Evolutionary conservation across 2,329 filamentous ascomycete species (phyloP).

Genomic region (Basipetospora chlamydospora): DNA sequence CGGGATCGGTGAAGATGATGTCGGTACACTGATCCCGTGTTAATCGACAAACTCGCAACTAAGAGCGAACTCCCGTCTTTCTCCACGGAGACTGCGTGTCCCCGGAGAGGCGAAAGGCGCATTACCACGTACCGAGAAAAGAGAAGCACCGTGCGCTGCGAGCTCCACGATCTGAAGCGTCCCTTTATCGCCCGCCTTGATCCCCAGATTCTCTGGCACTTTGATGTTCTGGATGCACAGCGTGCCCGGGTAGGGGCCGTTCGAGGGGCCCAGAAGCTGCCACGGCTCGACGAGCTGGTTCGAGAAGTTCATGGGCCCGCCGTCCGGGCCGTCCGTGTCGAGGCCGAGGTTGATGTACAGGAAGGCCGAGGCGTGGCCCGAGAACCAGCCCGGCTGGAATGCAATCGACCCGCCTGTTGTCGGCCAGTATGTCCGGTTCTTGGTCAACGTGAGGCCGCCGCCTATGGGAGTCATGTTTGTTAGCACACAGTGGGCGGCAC

Average conservation of each 20-base stretch:
- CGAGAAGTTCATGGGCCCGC: constrained; percentile 25
- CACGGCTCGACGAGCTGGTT: constrained; percentile 59
- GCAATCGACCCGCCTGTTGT: constrained; percentile 59
- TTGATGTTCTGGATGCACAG: constrained; percentile 68
- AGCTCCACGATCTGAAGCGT: constrained; percentile 67
- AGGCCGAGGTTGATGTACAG: constrained; percentile 76
- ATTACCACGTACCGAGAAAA: constrained; percentile 49
- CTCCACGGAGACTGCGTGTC: background rate
- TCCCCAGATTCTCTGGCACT: constrained; percentile 46
- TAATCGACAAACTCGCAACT: no score
- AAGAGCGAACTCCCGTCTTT: background rate
- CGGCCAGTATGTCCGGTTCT: constrained; percentile 73
- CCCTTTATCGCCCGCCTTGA: constrained; percentile 59
- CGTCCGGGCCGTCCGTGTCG: constrained; percentile 40
- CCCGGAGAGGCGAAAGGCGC: background rate
- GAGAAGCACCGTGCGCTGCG: constrained; percentile 57
- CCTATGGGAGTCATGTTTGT: constrained; percentile 32
- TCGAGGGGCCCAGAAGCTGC: constrained; percentile 58
- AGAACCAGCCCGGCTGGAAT: constrained; percentile 78
- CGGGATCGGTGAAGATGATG: constrained; percentile 49
- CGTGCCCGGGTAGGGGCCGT: constrained; percentile 58
- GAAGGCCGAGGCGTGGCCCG: constrained; percentile 59
- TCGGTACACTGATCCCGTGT: constrained; percentile 54
- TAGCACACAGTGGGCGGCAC: background rate
- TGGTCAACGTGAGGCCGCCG: constrained; percentile 57